These are phyloP conservation scores for Dalbergia cochinchinensis DNA, from an alignment of 306 rosid species.

Conservation along the genomic window DNA sequence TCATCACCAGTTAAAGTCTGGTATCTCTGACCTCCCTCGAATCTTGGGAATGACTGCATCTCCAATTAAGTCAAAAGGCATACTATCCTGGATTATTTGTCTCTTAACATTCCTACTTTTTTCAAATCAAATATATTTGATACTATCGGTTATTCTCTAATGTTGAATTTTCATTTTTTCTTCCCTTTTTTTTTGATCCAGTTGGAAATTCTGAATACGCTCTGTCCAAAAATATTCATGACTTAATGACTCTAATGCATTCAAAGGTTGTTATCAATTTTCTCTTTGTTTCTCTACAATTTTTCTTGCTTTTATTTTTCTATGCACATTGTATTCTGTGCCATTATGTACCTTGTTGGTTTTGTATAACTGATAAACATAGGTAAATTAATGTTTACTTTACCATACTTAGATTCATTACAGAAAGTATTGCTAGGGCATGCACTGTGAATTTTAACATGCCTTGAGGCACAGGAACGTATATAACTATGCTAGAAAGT, in stretches of 20 bases:
- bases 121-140: background rate
- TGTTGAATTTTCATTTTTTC: conserved; percentile 29
- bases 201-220: conserved; percentile 59
- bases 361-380: background rate
- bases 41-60: conserved; percentile 96
- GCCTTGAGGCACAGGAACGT: conserved; percentile 26
- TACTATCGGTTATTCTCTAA: background rate
- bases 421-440: background rate
- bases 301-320: conserved; percentile 1
- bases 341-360: background rate
- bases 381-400: background rate
- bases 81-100: conserved; percentile 1
- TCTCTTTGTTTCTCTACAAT: background rate
- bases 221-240: conserved; percentile 58
- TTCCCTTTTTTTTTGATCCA: conserved; percentile 40
- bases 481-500: conserved; percentile 8
- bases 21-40: conserved; percentile 65
- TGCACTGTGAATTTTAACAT: conserved; percentile 22
- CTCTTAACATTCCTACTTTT: conserved; percentile 9
- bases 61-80: conserved; percentile 87
- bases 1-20: conserved; percentile 57
- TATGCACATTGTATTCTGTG: conserved; percentile 9
- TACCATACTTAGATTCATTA: background rate
- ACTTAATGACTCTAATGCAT: conserved; percentile 76
- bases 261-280: conserved; percentile 71